These are phyloP conservation scores for Penicillium ochrochloron DNA, from an alignment of 495 filamentous ascomycete genomes.

Conservation along the genomic window DNA sequence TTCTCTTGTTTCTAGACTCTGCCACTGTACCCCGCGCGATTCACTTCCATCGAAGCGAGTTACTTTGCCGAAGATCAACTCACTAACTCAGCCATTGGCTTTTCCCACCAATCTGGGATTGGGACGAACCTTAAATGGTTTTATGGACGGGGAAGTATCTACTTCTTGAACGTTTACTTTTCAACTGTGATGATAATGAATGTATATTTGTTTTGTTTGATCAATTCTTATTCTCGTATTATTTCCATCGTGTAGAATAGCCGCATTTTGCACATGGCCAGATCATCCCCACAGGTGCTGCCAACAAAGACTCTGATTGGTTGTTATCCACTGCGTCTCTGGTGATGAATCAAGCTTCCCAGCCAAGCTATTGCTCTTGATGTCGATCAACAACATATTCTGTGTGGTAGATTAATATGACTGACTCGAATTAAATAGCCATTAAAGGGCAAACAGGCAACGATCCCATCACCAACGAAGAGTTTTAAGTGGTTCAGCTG, in stretches of 20 bases:
- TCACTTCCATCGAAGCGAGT: not conserved
- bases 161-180: no score
- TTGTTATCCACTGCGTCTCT: not conserved
- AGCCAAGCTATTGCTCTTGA: not conserved
- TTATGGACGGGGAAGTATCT: no score
- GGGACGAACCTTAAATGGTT: no score
- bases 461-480: not conserved
- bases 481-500: not conserved
- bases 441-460: not conserved
- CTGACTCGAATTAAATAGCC: no score
- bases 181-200: no score
- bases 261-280: not conserved
- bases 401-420: not conserved
- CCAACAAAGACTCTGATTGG: not conserved
- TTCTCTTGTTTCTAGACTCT: no score
- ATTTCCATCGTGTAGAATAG: not conserved
- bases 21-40: not conserved
- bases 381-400: not conserved
- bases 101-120: no score
- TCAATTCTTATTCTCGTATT: not conserved
- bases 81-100: no score
- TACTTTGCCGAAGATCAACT: no score
- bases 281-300: not conserved
- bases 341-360: not conserved
- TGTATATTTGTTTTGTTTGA: not conserved